phyloP scores from a whole-genome alignment of 2,329 filamentous ascomycete genomes.

The Didymella keratinophila region DNA sequence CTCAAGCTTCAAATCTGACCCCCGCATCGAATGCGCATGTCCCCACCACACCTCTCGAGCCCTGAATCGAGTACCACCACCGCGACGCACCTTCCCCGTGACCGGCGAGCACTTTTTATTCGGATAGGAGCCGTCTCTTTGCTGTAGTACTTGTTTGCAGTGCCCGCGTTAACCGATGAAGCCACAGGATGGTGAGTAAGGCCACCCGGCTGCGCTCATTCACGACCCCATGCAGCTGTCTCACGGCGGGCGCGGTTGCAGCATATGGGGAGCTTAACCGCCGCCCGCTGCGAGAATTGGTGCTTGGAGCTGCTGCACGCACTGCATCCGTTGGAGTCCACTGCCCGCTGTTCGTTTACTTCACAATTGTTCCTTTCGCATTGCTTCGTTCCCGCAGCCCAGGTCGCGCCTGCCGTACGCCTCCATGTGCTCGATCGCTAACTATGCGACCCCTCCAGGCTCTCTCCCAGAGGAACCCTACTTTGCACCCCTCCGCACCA shows the following conservation, averaged over 20 bases:
- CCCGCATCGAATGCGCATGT: constrained; percentile 21
- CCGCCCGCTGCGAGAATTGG: constrained; percentile 4
- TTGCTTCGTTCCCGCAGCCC: not conserved
- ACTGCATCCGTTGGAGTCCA: not conserved
- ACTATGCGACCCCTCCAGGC: constrained; percentile 42
- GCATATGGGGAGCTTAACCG: constrained; percentile 4
- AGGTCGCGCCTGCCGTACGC: constrained; percentile 4
- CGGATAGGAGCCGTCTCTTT: constrained; percentile 6
- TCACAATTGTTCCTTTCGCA: not conserved
- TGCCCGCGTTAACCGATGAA: constrained; percentile 22
- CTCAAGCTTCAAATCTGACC: constrained; percentile 8
- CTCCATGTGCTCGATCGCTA: constrained; percentile 37
- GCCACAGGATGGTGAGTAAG: constrained; percentile 24
- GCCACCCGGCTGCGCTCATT: constrained; percentile 3
- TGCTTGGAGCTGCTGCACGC: constrained; percentile 6
- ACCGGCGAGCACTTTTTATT: constrained; percentile 16
- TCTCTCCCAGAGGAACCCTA: constrained; percentile 45
- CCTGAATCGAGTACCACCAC: constrained; percentile 17
- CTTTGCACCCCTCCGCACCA: constrained; percentile 34
- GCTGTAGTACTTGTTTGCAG: constrained; percentile 13
- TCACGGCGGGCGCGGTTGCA: constrained; percentile 6
- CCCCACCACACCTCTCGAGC: constrained; percentile 11
- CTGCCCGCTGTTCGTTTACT: constrained; percentile 1
- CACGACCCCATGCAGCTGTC: constrained; percentile 15
- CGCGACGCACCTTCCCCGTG: constrained; percentile 16